Evolutionary conservation across 805 yeast genomes (phyloP).

Genomic region (Priceomyces castillae): DNA sequence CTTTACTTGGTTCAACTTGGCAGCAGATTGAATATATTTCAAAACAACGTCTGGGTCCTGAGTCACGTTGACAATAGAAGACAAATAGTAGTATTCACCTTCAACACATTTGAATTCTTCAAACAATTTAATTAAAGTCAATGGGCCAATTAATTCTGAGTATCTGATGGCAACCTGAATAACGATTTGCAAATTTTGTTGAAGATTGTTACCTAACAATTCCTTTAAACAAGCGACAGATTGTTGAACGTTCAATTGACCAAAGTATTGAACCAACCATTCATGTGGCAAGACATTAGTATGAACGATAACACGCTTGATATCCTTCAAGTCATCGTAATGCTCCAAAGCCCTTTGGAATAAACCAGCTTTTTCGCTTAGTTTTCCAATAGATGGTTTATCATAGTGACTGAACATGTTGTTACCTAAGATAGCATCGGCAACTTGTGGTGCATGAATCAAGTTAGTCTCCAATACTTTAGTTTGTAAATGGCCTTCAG

Average conservation of each 20-base stretch:
- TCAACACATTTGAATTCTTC: constrained; percentile 91
- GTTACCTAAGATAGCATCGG: constrained; percentile 96
- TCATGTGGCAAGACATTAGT: constrained; percentile 83
- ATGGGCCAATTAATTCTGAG: constrained; percentile 88
- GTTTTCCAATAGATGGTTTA: constrained; percentile 84
- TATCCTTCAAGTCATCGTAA: constrained; percentile 91
- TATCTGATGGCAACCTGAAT: constrained; percentile 96
- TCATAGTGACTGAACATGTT: constrained; percentile 95
- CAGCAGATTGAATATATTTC: constrained; percentile 94
- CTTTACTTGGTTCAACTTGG: constrained; percentile 81
- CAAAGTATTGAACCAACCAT: constrained; percentile 91
- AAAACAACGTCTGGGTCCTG: constrained; percentile 94
- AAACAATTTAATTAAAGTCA: constrained; percentile 79
- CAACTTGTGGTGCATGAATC: constrained; percentile 97
- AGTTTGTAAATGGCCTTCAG: constrained; percentile 95
- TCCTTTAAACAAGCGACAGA: constrained; percentile 83
- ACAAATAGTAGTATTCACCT: constrained; percentile 91
- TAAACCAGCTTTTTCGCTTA: constrained; percentile 95
- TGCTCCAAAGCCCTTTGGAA: constrained; percentile 95
- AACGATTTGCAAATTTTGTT: constrained; percentile 86
- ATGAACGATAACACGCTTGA: constrained; percentile 90
- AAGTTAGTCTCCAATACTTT: constrained; percentile 89
- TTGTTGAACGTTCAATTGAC: constrained; percentile 92
- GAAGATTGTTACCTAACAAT: constrained; percentile 71
- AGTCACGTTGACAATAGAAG: constrained; percentile 88